Evolutionary conservation across 306 rosid genomes (phyloP), one percentile per base, ranked within the genome.

Genomic region (Prunus mira): DNA sequence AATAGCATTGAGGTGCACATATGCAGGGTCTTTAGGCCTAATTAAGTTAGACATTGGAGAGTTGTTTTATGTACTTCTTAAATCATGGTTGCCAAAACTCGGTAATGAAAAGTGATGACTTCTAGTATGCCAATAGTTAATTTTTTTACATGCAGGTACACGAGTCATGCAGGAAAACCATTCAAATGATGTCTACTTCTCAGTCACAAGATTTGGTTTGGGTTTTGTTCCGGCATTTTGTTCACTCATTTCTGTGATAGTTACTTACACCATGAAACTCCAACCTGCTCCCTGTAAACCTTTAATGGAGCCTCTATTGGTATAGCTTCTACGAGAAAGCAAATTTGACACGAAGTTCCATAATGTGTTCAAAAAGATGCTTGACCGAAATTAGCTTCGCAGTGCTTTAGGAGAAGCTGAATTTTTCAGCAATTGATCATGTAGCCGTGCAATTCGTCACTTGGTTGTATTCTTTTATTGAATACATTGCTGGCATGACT

Each of bases 141-240:
- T 67, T 19, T 24, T 74, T 62, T 80, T 76, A 12, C 13, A 56
- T 87, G 89, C 84, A 91, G 98, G 83, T 85, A 12, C 88, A 12
- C 55, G 86, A 63, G 57, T 64, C 22, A 79, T 87, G 12, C 56
- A 77, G 3, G 73, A 24, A 78, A 41, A 58, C 71, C 77, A 64
- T 64, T 34, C 69, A 27, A 73, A 61, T 47, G 63, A 30, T 14
- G 67, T 69, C 15, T 30, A 82, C 68, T 9, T 87, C 74, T 89
- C 98, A 30, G 85, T 92, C 28, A 89, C 97, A 38, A 81, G 98
- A 82, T 30, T 86, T 20, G 98, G 98, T 27, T 86, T 90, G 82
- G 97, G 98, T 75, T 83, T 90, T 19, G 82, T 92, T 80, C 98
- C 97, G 2, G 91, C 97, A 51, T 0, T 83, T 32, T 89, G 91